Evolutionary conservation across 805 yeast species (phyloP), one percentile per base, ranked within the genome.

Genomic region (Hanseniaspora hatyaiensis): DNA sequence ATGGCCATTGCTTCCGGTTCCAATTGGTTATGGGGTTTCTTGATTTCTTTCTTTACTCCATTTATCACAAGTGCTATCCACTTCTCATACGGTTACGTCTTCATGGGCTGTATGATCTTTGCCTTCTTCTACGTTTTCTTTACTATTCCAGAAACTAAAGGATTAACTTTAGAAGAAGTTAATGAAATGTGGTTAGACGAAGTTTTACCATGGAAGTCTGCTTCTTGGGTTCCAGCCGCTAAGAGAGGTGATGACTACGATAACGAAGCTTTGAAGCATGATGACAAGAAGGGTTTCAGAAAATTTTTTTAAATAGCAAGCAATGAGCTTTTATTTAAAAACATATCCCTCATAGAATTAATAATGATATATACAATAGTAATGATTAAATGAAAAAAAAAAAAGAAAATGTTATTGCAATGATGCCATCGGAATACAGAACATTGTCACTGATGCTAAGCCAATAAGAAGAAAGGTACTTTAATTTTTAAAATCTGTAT

Each of bases 151-250:
- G 88, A 82, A 65, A 83, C 94, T 49, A 77, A 76, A 67, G 92
- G 92, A 48, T 72, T 82, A 57, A 71, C 82, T 34, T 73, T 84
- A 61, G 94, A 83, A 66, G 85, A 82, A 64, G 83, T 82, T 53
- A 87, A 82, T 61, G 79, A 73, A 58, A 65, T 78, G 68, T 70
- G 66, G 56, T 57, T 70, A 26, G 60, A 64, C 38, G 64, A 62
- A 49, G 62, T 62, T 46, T 53, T 57, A 47, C 66, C 73, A 40
- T 69, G 73, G 72, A 55, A 61, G 45, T 76, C 80, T 20, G 50
- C 66, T 16, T 55, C 54, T 47, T 78, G 74, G 74, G 68, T 64
- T 41, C 78, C 79, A 52, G 66, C 73, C 22, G 31, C 51, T 8
- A 49, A 34, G 28, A 49, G 51, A 40, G 49, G 41, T 30, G 34